Percentiles rank a stretch among this genome's conserved stretches.
Conservation (phyloP, 768 basidiomycete species). For the Suillus cothurnatus region DNA sequence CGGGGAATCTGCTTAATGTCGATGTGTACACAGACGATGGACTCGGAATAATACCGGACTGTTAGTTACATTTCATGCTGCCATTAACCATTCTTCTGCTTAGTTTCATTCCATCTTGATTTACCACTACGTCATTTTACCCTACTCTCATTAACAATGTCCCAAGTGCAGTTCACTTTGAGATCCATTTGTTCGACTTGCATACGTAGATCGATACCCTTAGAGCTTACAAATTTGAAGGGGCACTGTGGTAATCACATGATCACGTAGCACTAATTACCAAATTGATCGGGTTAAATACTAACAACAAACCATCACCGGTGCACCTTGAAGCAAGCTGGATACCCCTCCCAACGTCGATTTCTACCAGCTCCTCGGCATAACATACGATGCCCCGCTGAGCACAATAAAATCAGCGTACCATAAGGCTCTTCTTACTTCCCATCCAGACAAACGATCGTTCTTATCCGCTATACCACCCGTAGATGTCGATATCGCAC, state of each 20-base stretch:
- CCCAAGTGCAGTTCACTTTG: not conserved
- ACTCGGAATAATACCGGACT: constrained; percentile 1
- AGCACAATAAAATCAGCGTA: constrained; percentile 71
- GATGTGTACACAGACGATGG: constrained; percentile 7
- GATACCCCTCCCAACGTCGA: constrained; percentile 32
- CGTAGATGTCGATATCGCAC: constrained; percentile 45
- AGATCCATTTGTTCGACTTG: not conserved
- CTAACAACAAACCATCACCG: not conserved
- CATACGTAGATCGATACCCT: not conserved
- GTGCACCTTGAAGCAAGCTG: constrained; percentile 18
- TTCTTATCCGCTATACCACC: constrained; percentile 27
- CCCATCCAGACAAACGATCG: constrained; percentile 63
- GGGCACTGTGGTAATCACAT: not conserved
- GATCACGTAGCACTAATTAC: not conserved
- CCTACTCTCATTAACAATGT: not conserved
- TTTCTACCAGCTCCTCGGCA: constrained; percentile 62
- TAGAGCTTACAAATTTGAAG: not conserved
- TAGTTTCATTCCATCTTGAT: not conserved
- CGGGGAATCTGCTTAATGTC: not conserved
- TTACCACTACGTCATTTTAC: not conserved
- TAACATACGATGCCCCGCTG: constrained; percentile 50
- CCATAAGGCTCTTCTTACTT: constrained; percentile 61
- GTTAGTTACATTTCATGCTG: not conserved
- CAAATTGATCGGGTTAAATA: not conserved
- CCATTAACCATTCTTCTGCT: not conserved